Percentiles rank a stretch among this genome's conserved stretches.
Evolutionary conservation across 495 filamentous ascomycete genomes (phyloP).

Genomic region (Penicillium cataractarum): DNA sequence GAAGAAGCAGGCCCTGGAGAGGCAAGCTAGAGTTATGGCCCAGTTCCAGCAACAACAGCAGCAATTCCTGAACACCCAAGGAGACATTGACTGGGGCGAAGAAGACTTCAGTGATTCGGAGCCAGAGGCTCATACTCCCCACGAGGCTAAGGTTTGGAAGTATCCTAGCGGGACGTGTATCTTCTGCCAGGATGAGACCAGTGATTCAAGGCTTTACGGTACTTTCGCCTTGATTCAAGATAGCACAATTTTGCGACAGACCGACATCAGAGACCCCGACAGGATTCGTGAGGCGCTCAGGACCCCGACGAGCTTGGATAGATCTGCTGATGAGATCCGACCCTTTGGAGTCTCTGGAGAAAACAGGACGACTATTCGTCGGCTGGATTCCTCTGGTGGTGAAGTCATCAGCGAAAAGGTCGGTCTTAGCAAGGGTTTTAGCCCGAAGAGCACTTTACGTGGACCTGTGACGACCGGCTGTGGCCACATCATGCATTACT

Average conservation of each 20-base stretch:
- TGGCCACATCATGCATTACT: slow-evolving; percentile 98
- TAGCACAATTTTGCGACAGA: slow-evolving; percentile 85
- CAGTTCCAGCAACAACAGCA: slow-evolving; percentile 97
- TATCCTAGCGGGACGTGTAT: slow-evolving; percentile 96
- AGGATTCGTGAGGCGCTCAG: slow-evolving; percentile 81
- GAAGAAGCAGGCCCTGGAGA: slow-evolving; percentile 84
- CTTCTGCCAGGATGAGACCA: slow-evolving; percentile 93
- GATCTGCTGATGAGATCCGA: slow-evolving; percentile 75
- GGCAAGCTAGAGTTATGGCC: slow-evolving; percentile 92
- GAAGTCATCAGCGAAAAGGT: slow-evolving; percentile 74
- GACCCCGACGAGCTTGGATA: slow-evolving; percentile 79
- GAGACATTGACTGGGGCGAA: slow-evolving; percentile 82
- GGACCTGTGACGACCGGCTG: slow-evolving; percentile 90
- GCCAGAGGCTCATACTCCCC: slow-evolving; percentile 53
- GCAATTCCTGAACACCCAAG: slow-evolving; percentile 85
- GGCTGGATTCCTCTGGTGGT: slow-evolving; percentile 70
- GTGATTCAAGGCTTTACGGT: slow-evolving; percentile 84
- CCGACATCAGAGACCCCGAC: slow-evolving; percentile 76
- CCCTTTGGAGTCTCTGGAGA: slow-evolving; percentile 89
- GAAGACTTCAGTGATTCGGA: slow-evolving; percentile 72
- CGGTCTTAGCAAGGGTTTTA: slow-evolving; percentile 87
- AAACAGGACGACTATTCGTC: slow-evolving; percentile 76
- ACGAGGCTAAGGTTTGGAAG: slow-evolving; percentile 79
- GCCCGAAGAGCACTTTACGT: slow-evolving; percentile 61
- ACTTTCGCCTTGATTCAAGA: slow-evolving; percentile 88